Evolutionary conservation across 148 eudicot species (phyloP), one percentile per base, ranked within the genome.

Genomic region (Selenicereus undatus): DNA sequence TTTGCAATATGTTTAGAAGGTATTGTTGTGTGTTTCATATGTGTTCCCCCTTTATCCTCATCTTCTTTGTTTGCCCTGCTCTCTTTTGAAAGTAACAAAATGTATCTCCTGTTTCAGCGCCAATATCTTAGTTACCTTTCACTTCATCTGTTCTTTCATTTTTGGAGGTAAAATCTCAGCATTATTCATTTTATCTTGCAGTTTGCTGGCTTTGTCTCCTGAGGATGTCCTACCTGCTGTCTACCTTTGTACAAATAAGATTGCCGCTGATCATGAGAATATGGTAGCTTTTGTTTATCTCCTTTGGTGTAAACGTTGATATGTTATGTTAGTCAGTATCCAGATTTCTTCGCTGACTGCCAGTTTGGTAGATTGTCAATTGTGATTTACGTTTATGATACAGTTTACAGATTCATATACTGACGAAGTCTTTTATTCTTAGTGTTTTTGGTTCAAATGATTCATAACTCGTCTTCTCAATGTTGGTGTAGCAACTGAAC

Each of bases 1-100:
- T 97, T 54, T 97, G 97, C 90, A 97, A 97, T 87, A 97, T 94
- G 99, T 97, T 97, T 86, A 91, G 99, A 90, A 97, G 99, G 99
- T 94, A 68, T 74, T 77, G 75, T 78, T 81, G 54, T 78, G 60
- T 81, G 77, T 58, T 77, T 48, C 30, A 17, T 39, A 39, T 74
- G 29, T 66, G 72, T 70, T 48, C 58, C 45, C 43, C 43, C 43
- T 39, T 39, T 39, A 39, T 39, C 43, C 43, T 39, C 43, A 39
- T 39, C 43, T 39, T 39, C 8, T 39, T 39, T 39, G 32, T 32
- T 32, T 32, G 1, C 32, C 32, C 2, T 2, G 1, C 32, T 32
- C 32, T 39, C 8, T 7, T 39, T 39, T 7, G 43, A 39, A 39
- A 39, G 43, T 39, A 39, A 39, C n/a, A 62, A 62, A 21, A 8